Percentiles rank a stretch among this genome's conserved stretches.
phyloP scores from a whole-genome alignment of 2,329 filamentous ascomycete genomes.

The Cercospora zeina region DNA sequence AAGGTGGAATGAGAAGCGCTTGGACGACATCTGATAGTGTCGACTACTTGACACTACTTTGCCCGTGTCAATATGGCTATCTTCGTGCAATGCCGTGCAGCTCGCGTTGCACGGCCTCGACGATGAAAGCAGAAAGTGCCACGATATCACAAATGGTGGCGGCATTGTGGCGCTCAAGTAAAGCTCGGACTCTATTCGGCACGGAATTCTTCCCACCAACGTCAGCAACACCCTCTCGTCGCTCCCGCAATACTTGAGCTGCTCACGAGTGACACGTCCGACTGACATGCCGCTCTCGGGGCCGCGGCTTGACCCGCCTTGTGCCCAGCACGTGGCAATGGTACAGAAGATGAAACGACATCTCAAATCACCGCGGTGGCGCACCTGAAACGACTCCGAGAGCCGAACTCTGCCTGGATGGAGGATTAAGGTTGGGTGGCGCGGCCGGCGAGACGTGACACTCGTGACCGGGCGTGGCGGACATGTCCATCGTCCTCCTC shows the following conservation, averaged over 20 bases:
- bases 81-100: no score
- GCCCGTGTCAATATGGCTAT: no score
- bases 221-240: no score
- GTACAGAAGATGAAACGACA: slow-evolving; percentile 10
- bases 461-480: slow-evolving; percentile 8
- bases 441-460: neutral
- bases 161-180: neutral
- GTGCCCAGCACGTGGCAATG: no score
- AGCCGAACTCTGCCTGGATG: slow-evolving; percentile 7
- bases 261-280: neutral
- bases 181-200: neutral
- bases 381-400: slow-evolving; percentile 13
- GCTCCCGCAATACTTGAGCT: no score
- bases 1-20: no score
- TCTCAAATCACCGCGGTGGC: neutral
- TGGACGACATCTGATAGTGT: no score
- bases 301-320: no score
- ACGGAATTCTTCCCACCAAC: no score
- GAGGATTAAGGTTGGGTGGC: slow-evolving; percentile 1
- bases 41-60: no score
- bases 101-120: neutral
- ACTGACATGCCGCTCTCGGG: no score
- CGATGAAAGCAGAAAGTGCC: neutral
- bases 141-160: neutral
- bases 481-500: neutral